These are phyloP conservation scores for Celoporthe dispersa DNA, from an alignment of 2,329 filamentous ascomycete species.

Conservation along the genomic window DNA sequence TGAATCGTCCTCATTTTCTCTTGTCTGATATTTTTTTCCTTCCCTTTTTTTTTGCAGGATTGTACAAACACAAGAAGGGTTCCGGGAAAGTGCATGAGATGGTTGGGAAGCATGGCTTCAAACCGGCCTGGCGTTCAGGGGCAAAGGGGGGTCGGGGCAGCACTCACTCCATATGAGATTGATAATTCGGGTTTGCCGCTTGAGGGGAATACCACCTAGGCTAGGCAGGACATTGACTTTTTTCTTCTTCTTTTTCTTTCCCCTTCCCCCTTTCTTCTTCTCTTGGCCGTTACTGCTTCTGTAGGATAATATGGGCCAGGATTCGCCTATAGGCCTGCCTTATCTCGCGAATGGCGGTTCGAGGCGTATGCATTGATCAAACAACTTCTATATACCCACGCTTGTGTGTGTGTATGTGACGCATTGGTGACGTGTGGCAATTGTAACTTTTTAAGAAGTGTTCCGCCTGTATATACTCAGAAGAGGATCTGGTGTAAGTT, in stretches of 20 bases:
- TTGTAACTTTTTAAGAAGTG: no score
- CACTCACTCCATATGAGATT: neutral
- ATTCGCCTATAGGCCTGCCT: neutral
- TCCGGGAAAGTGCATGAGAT: neutral
- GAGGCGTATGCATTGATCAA: neutral
- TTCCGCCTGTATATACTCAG: no score
- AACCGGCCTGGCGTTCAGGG: neutral
- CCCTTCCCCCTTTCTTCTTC: neutral
- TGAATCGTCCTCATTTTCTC: neutral
- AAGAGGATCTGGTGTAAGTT: no score
- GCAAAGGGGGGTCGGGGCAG: neutral
- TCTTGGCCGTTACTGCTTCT: neutral
- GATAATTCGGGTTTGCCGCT: neutral
- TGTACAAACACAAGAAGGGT: neutral
- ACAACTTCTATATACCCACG: no score
- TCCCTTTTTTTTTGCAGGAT: neutral
- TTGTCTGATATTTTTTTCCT: neutral
- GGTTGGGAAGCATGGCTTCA: constrained; percentile 8
- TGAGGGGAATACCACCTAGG: neutral
- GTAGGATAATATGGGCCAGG: neutral
- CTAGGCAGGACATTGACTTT: neutral
- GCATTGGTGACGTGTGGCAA: neutral
- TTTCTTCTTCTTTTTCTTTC: neutral
- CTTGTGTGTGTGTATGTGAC: neutral
- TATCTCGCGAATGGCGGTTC: neutral